Percentiles rank a stretch among this genome's conserved stretches.
phyloP scores from a whole-genome alignment of 805 yeast species.

The Wickerhamomyces queroliae region DNA sequence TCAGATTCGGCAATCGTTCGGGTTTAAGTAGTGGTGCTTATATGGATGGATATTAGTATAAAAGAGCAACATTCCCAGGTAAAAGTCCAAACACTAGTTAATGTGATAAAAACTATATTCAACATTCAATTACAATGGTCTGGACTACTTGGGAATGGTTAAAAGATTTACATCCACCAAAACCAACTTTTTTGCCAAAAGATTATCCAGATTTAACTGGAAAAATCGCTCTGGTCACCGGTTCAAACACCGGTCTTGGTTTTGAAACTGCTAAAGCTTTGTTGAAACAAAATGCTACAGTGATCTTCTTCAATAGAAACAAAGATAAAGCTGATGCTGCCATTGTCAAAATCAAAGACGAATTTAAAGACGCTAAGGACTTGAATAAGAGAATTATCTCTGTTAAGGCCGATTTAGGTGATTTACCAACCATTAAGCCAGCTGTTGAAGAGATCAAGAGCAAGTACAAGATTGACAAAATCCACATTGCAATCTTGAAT shows the following conservation, averaged over 20 bases:
- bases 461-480: slow-evolving; percentile 15
- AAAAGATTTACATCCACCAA: slow-evolving; percentile 14
- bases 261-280: slow-evolving; percentile 27
- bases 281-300: slow-evolving; percentile 26
- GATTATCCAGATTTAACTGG: slow-evolving; percentile 25
- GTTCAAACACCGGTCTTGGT: slow-evolving; percentile 30
- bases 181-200: slow-evolving; percentile 22
- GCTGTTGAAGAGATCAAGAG: slow-evolving; percentile 27
- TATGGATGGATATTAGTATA: too few species aligned
- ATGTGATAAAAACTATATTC: too few species aligned
- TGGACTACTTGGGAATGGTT: too few species aligned
- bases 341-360: slow-evolving; percentile 21
- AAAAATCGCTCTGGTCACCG: slow-evolving; percentile 24
- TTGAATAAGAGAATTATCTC: slow-evolving; percentile 17
- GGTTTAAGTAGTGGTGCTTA: too few species aligned
- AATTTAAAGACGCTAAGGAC: slow-evolving; percentile 15
- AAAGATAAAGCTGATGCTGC: slow-evolving; percentile 25
- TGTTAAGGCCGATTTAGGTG: slow-evolving; percentile 30
- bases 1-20: too few species aligned
- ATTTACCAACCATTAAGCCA: slow-evolving; percentile 34
- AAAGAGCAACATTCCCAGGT: too few species aligned
- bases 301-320: slow-evolving; percentile 32
- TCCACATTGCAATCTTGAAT: slow-evolving; percentile 36
- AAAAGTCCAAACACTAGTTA: too few species aligned
- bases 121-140: too few species aligned